Evolutionary conservation across 2,329 filamentous ascomycete genomes (phyloP), one percentile per base, ranked within the genome.

Genomic region (Setomelanomma holmii): DNA sequence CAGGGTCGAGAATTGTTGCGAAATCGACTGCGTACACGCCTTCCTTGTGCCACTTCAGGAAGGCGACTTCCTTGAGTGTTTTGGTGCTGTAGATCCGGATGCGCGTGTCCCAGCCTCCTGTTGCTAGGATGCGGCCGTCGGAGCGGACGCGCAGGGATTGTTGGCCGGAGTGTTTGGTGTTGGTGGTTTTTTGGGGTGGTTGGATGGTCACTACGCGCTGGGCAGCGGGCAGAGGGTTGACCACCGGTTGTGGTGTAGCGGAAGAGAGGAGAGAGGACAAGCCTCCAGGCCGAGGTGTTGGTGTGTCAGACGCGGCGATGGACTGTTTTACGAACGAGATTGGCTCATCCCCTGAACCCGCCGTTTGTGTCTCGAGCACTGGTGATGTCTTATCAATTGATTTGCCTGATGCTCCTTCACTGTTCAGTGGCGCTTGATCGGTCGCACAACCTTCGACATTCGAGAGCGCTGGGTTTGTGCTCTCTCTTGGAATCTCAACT

Each of bases 41-140:
- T 24, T 90, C 88, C 62, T 89, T 87, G 75, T 98, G 95, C 93
- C 93, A 98, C 75, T 96, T 96, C 58, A 98, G 78, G 48, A 97
- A 91, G 0, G 93, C 95, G 10, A 98, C 75, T 74, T 98, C 93
- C 67, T 88, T 90, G 80, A 98, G 82, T 0, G 86, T 89, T 74
- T 89, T 91, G 40, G 83, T 77, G 3, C 89, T 89, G 73, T 98
- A 99, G 1, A 98, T 86, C 7, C 95, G 82, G 1, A 93, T 80
- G 41, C 87, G 85, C 1, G 86, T 83, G 73, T 99, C 95, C 95
- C 95, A 99, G 3, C 95, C 95, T 0, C 91, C 93, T 0, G 93
- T 98, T 3, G 89, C 91, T 59, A 97, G 89, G 4, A 99, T 82
- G 58, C 85, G 88, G 2, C 87, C 89, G 71, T 99, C 95, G 1